phyloP scores from a whole-genome alignment of 768 basidiomycete species.

The Fomitopsis serialis region DNA sequence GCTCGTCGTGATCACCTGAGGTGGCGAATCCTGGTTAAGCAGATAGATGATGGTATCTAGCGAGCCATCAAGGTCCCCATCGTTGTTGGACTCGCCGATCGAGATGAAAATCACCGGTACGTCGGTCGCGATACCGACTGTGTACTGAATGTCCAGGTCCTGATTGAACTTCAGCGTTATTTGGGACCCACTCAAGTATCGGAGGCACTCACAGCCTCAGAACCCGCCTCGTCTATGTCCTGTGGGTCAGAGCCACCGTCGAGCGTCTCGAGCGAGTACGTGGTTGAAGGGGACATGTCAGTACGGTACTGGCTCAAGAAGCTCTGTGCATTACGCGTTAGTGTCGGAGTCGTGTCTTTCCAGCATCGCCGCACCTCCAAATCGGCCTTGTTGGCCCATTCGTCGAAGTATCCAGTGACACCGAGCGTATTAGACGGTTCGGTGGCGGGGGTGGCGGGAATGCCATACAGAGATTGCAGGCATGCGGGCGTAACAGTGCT shows the following conservation, averaged over 20 bases:
- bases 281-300: conserved; percentile 14
- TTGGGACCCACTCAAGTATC: not conserved
- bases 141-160: conserved; percentile 24
- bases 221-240: not conserved
- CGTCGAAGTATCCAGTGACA: conserved; percentile 27
- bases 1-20: conserved; percentile 28
- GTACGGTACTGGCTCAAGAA: conserved; percentile 29
- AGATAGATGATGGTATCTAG: conserved; percentile 25
- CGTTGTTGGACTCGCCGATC: conserved; percentile 22
- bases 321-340: conserved; percentile 26
- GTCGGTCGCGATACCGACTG: conserved; percentile 25
- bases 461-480: conserved; percentile 30
- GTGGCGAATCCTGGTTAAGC: conserved; percentile 15
- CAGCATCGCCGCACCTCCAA: conserved; percentile 11
- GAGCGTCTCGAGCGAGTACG: conserved; percentile 21
- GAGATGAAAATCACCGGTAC: conserved; percentile 29
- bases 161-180: not conserved
- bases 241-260: conserved; percentile 54
- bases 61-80: conserved; percentile 26
- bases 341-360: too few relatives aligned
- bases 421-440: conserved; percentile 20
- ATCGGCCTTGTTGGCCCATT: conserved; percentile 27
- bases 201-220: not conserved
- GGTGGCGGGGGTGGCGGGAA: conserved; percentile 27
- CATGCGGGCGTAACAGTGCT: conserved; percentile 23